Conservation (phyloP, 768 basidiomycete species). For the Tulasnella sp. region DNA sequence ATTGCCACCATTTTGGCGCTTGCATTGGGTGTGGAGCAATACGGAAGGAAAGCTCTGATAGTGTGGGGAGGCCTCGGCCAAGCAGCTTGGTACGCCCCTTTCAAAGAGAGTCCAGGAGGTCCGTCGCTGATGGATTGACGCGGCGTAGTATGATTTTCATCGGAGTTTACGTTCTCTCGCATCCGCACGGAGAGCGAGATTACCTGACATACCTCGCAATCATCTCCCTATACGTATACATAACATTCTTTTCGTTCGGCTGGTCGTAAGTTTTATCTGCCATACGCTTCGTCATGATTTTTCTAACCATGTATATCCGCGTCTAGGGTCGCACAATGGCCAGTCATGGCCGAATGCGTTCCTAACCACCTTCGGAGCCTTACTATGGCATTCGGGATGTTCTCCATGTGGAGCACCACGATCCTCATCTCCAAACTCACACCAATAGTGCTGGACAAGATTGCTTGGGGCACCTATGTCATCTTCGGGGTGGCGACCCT, state of each 20-base stretch:
- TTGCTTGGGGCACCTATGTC: not conserved
- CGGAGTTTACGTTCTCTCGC: constrained; percentile 31
- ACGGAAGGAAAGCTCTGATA: constrained; percentile 50
- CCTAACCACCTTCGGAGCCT: constrained; percentile 35
- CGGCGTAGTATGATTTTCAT: constrained; percentile 36
- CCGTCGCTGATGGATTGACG: not conserved
- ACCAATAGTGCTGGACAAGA: constrained; percentile 26
- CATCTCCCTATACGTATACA: constrained; percentile 37
- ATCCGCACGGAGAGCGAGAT: constrained; percentile 24
- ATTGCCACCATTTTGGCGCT: constrained; percentile 56
- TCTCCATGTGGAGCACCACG: constrained; percentile 37
- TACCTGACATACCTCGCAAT: constrained; percentile 36
- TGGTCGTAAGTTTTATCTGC: constrained; percentile 9
- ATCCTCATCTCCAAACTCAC: constrained; percentile 37
- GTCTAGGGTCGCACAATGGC: constrained; percentile 26
- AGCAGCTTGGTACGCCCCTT: constrained; percentile 19
- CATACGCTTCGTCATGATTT: not conserved
- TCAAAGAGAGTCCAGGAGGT: not conserved
- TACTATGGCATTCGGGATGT: constrained; percentile 29
- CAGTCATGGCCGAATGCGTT: constrained; percentile 34
- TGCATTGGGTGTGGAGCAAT: constrained; percentile 51
- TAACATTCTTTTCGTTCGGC: constrained; percentile 12
- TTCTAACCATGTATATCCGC: not conserved
- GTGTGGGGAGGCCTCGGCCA: constrained; percentile 41
- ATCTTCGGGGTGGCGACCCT: constrained; percentile 10